These are phyloP conservation scores for Fagus sylvatica DNA, from an alignment of 306 rosid genomes.

Conservation along the genomic window DNA sequence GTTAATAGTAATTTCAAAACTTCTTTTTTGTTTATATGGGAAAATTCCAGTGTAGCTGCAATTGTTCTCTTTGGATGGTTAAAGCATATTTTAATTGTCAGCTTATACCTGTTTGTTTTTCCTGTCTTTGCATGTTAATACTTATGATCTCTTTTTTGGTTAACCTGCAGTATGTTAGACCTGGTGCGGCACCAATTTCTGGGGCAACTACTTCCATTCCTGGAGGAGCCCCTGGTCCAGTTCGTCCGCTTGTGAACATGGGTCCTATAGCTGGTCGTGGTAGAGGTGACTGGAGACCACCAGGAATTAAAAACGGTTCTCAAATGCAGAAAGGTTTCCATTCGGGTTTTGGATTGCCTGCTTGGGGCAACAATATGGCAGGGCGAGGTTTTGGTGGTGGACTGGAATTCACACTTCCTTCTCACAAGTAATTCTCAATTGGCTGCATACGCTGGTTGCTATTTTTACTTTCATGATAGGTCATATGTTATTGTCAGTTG, in stretches of 20 bases:
- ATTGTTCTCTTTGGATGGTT: neutral
- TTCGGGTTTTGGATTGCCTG: constrained; percentile 71
- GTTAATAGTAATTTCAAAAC: constrained; percentile 4
- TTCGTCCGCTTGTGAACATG: constrained; percentile 76
- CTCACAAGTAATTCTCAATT: constrained; percentile 76
- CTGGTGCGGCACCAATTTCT: constrained; percentile 82
- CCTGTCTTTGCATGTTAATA: constrained; percentile 16
- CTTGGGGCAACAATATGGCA: constrained; percentile 73
- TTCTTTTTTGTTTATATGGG: constrained; percentile 1
- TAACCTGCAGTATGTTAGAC: constrained; percentile 84
- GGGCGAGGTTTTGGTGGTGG: constrained; percentile 94
- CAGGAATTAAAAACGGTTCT: constrained; percentile 59
- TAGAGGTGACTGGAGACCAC: constrained; percentile 98
- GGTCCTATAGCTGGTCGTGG: constrained; percentile 78
- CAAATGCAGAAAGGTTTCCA: constrained; percentile 78
- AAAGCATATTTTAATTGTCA: neutral
- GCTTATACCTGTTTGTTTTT: neutral
- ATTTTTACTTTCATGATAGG: constrained; percentile 2
- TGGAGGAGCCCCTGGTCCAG: constrained; percentile 79
- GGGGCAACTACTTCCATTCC: constrained; percentile 66
- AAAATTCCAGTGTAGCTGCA: constrained; percentile 8
- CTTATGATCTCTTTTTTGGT: constrained; percentile 19
- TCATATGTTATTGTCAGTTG: constrained; percentile 9
- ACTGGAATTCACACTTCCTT: constrained; percentile 93
- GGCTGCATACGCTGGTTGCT: constrained; percentile 9